Base-by-base conservation (phyloP, 805 yeast genomes). In the Hanseniaspora clermontiae region DNA sequence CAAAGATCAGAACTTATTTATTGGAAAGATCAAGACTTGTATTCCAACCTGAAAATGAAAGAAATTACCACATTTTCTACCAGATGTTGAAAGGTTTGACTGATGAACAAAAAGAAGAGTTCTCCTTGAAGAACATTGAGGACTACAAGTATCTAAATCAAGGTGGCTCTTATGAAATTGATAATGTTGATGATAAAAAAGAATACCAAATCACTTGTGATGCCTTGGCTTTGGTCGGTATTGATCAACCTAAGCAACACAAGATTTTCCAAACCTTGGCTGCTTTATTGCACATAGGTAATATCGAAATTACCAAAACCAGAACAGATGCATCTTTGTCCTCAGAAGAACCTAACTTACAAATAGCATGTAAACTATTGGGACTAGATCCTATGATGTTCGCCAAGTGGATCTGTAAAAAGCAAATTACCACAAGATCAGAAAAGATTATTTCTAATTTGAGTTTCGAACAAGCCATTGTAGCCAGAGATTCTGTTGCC, bases 401-500 rank as follows among this genome's bases (percentile, higher is more conserved):
- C 68, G 83, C 91, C 32, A 88, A 87, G 70, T 91, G 97, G 97
- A 80, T 85, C 64, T 82, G 84, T 48, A 93, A 91, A 73, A 89
- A 87, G 67, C 97, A 90, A 70, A 87, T 93, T 61, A 78, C 79
- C 27, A 90, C 96, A n/a, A 78, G 97, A 68, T 82, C 89, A 11
- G 97, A 93, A 70, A 90, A 87, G 69, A 90, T 91, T 66, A 81
- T 83, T 49, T 83, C 95, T 27, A 88, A 85, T 66, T 75, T 91
- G 65, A 87, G 78, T 63, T 84, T 81, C 67, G 80, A 80, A 63
- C 95, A 90, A 67, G 95, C 97, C 9, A 63, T 80, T 29, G 96
- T 90, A 34, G 91, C 96, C 14, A 81, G 96, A 66, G 97, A 91
- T 71, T 93, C 98, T n/a, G 95, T 91, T 55, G 88, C 97, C 51